Evolutionary conservation across 1,139 yeast genomes (phyloP).

Genomic region (Scheffersomyces titani): DNA sequence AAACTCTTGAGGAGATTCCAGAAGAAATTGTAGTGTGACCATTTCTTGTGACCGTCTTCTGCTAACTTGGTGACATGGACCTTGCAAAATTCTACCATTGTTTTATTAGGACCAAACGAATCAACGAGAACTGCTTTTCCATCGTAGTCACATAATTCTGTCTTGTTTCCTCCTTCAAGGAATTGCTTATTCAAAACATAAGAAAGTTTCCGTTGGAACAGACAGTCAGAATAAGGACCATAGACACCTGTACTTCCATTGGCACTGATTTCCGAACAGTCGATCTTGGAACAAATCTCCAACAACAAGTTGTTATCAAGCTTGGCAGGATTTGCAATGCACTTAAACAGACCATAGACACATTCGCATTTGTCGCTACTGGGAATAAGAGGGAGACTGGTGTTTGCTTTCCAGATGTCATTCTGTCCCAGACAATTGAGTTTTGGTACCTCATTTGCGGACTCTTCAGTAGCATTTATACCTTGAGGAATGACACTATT

Average conservation of each 20-base stretch:
- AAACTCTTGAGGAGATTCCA: neutral
- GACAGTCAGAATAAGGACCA: slow-evolving; percentile 62
- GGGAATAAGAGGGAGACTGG: slow-evolving; percentile 55
- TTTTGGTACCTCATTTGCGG: neutral
- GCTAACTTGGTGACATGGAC: neutral
- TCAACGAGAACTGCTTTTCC: slow-evolving; percentile 30
- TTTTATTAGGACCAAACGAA: neutral
- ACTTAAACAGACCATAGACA: slow-evolving; percentile 49
- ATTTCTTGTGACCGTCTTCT: neutral
- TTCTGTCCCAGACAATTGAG: slow-evolving; percentile 25
- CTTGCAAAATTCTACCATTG: neutral
- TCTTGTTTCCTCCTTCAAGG: slow-evolving; percentile 26
- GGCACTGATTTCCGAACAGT: slow-evolving; percentile 52
- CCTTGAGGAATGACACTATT: slow-evolving; percentile 34
- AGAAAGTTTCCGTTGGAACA: slow-evolving; percentile 51
- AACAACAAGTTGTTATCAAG: slow-evolving; percentile 38
- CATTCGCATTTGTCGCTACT: slow-evolving; percentile 57
- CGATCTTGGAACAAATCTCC: slow-evolving; percentile 49
- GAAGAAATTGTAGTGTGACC: neutral
- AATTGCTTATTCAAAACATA: slow-evolving; percentile 54
- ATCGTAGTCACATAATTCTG: slow-evolving; percentile 36
- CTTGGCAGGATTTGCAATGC: slow-evolving; percentile 43
- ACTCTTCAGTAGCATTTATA: slow-evolving; percentile 8
- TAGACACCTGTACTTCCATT: slow-evolving; percentile 53
- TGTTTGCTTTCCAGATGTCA: slow-evolving; percentile 44